These are phyloP conservation scores for Kwoniella sp. DNA, from an alignment of 768 basidiomycete species.

Conservation along the genomic window DNA sequence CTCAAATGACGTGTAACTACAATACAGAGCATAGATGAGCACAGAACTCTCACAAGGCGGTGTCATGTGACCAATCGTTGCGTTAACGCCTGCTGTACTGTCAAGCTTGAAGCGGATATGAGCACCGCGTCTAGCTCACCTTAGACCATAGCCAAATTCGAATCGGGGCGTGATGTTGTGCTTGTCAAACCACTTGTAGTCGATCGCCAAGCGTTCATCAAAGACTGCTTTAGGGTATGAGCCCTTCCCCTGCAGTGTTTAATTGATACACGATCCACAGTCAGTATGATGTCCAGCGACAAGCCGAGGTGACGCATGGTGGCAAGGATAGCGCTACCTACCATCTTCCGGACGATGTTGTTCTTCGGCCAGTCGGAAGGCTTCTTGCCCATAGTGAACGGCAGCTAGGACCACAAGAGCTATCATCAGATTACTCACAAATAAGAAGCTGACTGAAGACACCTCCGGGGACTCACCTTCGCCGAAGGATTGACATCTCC, in stretches of 20 bases:
- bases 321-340: too few species aligned
- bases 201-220: conserved; percentile 52
- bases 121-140: conserved; percentile 24
- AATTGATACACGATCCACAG: too few species aligned
- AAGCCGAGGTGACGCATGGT: too few species aligned
- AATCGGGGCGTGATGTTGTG: conserved; percentile 50
- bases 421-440: background rate
- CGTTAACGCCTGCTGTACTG: too few species aligned
- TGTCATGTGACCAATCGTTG: background rate
- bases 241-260: conserved; percentile 1
- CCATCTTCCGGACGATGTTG: conserved; percentile 44
- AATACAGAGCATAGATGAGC: background rate
- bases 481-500: conserved; percentile 51
- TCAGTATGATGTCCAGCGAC: too few species aligned
- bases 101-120: too few species aligned
- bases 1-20: conserved; percentile 51
- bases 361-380: conserved; percentile 50
- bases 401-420: conserved; percentile 19
- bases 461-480: conserved; percentile 32
- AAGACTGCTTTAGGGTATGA: conserved; percentile 46
- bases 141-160: conserved; percentile 56
- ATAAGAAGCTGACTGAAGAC: too few species aligned
- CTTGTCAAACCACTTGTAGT: conserved; percentile 56
- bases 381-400: conserved; percentile 54
- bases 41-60: too few species aligned